These are phyloP conservation scores for Rhizopus microsporus DNA, from an alignment of 371 early-diverging fungal genomes.

Conservation along the genomic window DNA sequence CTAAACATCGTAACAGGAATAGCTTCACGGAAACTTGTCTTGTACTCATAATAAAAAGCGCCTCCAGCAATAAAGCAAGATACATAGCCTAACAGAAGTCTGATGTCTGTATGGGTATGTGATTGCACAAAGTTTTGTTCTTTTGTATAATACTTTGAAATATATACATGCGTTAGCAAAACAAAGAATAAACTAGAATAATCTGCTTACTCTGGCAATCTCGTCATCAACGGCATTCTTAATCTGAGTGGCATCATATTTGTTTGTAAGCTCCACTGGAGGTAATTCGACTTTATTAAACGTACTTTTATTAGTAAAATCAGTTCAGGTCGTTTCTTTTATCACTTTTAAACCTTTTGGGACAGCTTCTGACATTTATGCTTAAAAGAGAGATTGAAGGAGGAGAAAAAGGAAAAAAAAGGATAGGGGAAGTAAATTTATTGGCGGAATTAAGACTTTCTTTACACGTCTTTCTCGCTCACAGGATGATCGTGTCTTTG, in stretches of 20 bases:
- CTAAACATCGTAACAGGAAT: conserved; percentile 27
- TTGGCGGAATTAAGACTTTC: background rate
- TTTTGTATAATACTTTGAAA: conserved; percentile 24
- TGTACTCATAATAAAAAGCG: conserved; percentile 42
- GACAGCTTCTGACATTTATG: background rate
- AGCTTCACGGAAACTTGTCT: conserved; percentile 37
- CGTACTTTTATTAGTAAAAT: background rate
- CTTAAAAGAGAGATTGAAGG: no score
- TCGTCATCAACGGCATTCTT: conserved; percentile 51
- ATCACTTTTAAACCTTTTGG: background rate
- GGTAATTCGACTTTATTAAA: background rate
- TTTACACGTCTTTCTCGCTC: no score
- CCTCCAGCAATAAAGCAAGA: conserved; percentile 43
- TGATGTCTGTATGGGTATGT: conserved; percentile 43
- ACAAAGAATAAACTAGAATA: background rate
- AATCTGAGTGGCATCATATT: conserved; percentile 38
- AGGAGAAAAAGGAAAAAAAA: background rate
- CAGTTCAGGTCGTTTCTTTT: background rate
- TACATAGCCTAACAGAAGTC: conserved; percentile 41
- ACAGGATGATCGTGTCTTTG: no score
- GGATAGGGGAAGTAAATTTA: background rate
- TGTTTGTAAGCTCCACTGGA: conserved; percentile 38
- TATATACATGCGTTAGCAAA: background rate
- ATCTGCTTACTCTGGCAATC: conserved; percentile 33
- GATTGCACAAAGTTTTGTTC: conserved; percentile 29